Conservation (phyloP, 169 alveolate species). For the Pseudocohnilembus persalinus region DNA sequence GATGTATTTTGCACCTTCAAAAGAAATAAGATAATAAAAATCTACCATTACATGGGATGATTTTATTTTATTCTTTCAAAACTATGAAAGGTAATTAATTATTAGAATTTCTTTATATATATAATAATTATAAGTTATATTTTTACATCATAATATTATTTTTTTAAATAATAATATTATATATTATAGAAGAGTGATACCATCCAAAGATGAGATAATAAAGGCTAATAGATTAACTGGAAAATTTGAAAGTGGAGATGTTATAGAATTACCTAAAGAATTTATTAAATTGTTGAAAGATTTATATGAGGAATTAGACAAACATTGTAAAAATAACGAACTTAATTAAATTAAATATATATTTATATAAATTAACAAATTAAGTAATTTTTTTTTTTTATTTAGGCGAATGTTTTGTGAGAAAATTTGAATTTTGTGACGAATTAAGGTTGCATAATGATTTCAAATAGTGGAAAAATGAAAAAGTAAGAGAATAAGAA, state of each 20-base stretch:
- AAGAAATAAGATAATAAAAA: conserved; percentile 11
- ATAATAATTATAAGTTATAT: no score
- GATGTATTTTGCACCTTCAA: not conserved
- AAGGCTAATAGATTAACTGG: conserved; percentile 10
- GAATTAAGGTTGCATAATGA: not conserved
- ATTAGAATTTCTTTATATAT: no score
- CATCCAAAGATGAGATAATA: conserved; percentile 11
- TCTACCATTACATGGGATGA: conserved; percentile 12
- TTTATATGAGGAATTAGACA: not conserved
- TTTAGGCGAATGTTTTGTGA: not conserved
- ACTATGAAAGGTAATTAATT: not conserved
- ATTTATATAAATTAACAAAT: not conserved
- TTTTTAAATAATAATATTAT: no score
- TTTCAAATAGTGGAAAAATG: not conserved
- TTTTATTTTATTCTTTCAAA: not conserved
- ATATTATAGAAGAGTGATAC: not conserved
- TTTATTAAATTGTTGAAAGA: not conserved
- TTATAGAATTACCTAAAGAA: conserved; percentile 22
- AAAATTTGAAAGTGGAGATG: conserved; percentile 16
- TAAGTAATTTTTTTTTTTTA: no score
- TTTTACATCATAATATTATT: not conserved
- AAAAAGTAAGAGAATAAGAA: conserved; percentile 15
- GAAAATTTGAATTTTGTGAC: not conserved
- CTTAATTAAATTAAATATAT: no score
- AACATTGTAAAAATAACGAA: not conserved